Base-by-base conservation (phyloP, 2,329 filamentous ascomycete species). In the Furcasterigmium sp. region DNA sequence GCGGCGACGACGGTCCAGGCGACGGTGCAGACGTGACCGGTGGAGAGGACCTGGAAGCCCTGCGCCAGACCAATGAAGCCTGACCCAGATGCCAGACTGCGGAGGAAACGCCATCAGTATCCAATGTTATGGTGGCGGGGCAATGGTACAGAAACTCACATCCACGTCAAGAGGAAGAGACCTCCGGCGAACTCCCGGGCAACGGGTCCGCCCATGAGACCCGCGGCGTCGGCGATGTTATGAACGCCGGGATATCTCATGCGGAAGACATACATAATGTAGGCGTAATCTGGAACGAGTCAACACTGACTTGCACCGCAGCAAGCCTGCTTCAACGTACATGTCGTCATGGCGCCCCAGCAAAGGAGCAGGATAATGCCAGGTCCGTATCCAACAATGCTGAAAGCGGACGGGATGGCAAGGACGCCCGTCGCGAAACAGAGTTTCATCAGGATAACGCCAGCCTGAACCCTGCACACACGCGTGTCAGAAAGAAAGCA, bases 391-490 rank as follows among this genome's bases (percentile, higher is more conserved):
- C 54, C 54, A 35, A 56, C 43, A 23, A 55, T 36, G 30, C 42
- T 44, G 21, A 57, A 51, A 4, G 55, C 47, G 14, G 53, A 52
- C 2, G 54, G 55, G 26, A 57, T 57, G 10, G 53, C 45, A 28
- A 57, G 39, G n/a, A 57, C 55, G 17, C 54, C 55, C 3, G 54
- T 57, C 2, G 55, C 55, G 37, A 57, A 57, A 29, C 53, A 56
- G 1, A 54, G 46, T 41, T 53, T 54, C 39, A 51, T 44, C 42
- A 51, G 48, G 36, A 56, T 56, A 42, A 56, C 47, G n/a, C 39
- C 44, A 9, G 53, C 46, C 10, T 46, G 50, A 18, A 53, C 44
- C 52, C 52, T 54, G 18, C 10, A 30, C 8, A 28, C n/a, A n/a
- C n/a, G n/a, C n/a, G n/a, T n/a, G n/a, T n/a, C n/a, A n/a, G n/a